These are phyloP conservation scores for Candida sp. DNA, from an alignment of 1,139 yeast species.

Conservation along the genomic window DNA sequence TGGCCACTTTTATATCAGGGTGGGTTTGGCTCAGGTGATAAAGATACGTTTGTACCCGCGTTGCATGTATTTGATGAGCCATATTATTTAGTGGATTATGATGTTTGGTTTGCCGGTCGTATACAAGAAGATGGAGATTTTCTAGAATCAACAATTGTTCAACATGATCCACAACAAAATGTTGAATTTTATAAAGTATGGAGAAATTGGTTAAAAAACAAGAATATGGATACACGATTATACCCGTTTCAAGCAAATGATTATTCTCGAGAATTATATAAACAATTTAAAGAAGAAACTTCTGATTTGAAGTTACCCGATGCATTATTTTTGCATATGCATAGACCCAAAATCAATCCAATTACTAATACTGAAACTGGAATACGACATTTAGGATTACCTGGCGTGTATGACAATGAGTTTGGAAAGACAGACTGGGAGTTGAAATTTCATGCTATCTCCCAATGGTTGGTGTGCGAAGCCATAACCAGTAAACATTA, in stretches of 20 bases:
- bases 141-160: slow-evolving; percentile 31
- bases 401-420: slow-evolving; percentile 10
- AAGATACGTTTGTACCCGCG: slow-evolving; percentile 39
- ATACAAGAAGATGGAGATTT: slow-evolving; percentile 14
- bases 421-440: slow-evolving; percentile 29
- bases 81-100: slow-evolving; percentile 22
- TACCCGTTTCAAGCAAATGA: slow-evolving; percentile 30
- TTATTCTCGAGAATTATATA: slow-evolving; percentile 18
- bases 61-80: slow-evolving; percentile 34
- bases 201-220: slow-evolving; percentile 20
- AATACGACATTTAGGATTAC: slow-evolving; percentile 20
- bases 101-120: slow-evolving; percentile 24
- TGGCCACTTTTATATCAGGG: slow-evolving; percentile 35
- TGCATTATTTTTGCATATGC: slow-evolving; percentile 37
- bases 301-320: slow-evolving; percentile 17
- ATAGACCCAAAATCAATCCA: slow-evolving; percentile 40
- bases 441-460: slow-evolving; percentile 29
- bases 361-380: slow-evolving; percentile 18
- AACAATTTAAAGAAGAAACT: slow-evolving; percentile 16
- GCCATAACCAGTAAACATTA: slow-evolving; percentile 21
- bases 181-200: slow-evolving; percentile 21
- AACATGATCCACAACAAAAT: slow-evolving; percentile 27
- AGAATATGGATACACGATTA: slow-evolving; percentile 25
- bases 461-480: slow-evolving; percentile 34
- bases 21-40: slow-evolving; percentile 35